Evolutionary conservation across 306 rosid species (phyloP).

Genomic region (Luffa acutangula): DNA sequence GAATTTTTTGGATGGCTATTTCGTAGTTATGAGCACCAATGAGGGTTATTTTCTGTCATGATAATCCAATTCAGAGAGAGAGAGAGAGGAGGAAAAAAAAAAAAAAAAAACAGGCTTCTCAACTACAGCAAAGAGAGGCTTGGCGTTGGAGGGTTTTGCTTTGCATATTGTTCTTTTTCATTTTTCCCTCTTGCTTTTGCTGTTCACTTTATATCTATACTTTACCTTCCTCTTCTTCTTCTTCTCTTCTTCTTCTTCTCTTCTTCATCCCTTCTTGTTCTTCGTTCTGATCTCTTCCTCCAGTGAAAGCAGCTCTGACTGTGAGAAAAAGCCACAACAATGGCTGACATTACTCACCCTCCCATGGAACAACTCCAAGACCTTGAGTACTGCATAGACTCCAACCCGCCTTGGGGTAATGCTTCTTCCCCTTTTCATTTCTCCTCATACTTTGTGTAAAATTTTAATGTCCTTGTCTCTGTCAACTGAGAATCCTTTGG

Average conservation of each 20-base stretch:
- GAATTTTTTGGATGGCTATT: slow-evolving; percentile 11
- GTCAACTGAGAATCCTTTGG: background rate
- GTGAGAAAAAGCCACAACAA: slow-evolving; percentile 32
- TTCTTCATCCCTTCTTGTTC: slow-evolving; percentile 18
- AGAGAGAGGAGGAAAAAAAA: background rate
- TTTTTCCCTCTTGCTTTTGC: slow-evolving; percentile 20
- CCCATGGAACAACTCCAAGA: slow-evolving; percentile 99
- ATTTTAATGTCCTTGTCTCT: background rate
- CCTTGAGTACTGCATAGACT: slow-evolving; percentile 97
- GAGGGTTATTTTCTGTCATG: slow-evolving; percentile 15
- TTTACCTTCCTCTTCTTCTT: slow-evolving; percentile 48
- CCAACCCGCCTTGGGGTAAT: slow-evolving; percentile 95
- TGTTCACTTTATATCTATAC: slow-evolving; percentile 45
- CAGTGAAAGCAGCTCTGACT: slow-evolving; percentile 13
- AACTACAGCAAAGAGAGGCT: slow-evolving; percentile 18
- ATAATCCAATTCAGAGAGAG: background rate
- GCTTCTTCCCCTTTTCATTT: slow-evolving; percentile 3
- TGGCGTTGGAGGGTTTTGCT: slow-evolving; percentile 24
- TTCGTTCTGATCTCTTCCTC: slow-evolving; percentile 12
- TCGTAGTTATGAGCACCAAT: slow-evolving; percentile 3
- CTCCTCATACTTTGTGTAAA: background rate
- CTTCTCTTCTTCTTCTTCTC: slow-evolving; percentile 27
- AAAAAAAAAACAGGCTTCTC: slow-evolving; percentile 17
- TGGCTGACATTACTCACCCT: slow-evolving; percentile 88
- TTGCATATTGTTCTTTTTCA: slow-evolving; percentile 31